Conservation (phyloP, 2,329 filamentous ascomycete genomes). For the Immersiporthe knoxdaviesiana region DNA sequence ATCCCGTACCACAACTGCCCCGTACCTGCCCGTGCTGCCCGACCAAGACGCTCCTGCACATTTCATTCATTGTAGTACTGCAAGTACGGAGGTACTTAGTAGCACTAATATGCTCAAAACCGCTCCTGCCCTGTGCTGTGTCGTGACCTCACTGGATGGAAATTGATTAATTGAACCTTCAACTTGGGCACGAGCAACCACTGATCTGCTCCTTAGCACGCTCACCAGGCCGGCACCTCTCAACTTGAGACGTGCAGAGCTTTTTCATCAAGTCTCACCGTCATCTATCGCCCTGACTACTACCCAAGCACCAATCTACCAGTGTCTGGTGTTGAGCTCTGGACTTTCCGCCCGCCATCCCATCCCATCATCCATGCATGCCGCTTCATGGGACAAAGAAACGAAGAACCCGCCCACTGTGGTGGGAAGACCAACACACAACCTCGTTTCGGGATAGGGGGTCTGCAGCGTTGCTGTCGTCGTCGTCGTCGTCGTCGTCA, state of each 20-base stretch:
- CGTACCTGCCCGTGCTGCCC: neutral
- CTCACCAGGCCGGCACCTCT: neutral
- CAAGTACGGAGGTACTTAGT: too few species aligned
- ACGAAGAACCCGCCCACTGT: neutral
- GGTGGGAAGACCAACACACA: neutral
- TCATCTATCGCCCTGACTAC: neutral
- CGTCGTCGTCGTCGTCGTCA: neutral
- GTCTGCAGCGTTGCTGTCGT: neutral
- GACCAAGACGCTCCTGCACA: neutral
- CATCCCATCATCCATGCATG: neutral
- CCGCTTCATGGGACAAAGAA: neutral
- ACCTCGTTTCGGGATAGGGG: neutral
- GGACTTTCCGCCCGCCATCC: neutral
- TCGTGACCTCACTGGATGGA: neutral
- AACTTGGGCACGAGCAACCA: neutral
- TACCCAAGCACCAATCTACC: neutral
- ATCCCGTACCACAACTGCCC: neutral
- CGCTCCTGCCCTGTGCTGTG: neutral
- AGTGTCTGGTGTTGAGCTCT: neutral
- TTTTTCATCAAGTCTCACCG: neutral
- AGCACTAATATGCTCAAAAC: neutral
- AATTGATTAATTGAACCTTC: neutral
- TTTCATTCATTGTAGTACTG: neutral
- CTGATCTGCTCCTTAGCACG: neutral
- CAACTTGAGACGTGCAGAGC: constrained; percentile 3